Percentiles rank a stretch among this genome's conserved stretches.
Evolutionary conservation across 805 yeast genomes (phyloP).

Genomic region (Alloascoidea hylecoeti): DNA sequence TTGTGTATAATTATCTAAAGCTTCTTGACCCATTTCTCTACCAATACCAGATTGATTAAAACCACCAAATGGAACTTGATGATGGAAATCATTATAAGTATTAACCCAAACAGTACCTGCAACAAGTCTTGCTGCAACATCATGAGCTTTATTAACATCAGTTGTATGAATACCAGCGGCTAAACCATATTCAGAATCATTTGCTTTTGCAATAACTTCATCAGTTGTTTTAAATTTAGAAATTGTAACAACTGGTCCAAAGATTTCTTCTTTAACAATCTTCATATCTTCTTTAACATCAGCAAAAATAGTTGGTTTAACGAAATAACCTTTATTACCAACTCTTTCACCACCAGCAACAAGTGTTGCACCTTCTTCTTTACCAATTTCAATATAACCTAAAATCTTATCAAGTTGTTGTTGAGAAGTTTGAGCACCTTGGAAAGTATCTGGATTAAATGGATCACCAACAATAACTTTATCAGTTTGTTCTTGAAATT

Average conservation of each 20-base stretch:
- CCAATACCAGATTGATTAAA: constrained; percentile 70
- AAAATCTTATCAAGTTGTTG: constrained; percentile 65
- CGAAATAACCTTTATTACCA: constrained; percentile 41
- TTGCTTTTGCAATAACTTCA: constrained; percentile 57
- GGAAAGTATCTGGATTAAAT: constrained; percentile 56
- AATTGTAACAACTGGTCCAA: constrained; percentile 73
- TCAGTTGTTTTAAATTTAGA: constrained; percentile 51
- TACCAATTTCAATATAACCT: constrained; percentile 62
- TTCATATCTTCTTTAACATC: constrained; percentile 53
- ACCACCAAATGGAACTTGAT: constrained; percentile 69
- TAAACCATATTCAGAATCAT: constrained; percentile 61
- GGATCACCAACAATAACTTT: constrained; percentile 53
- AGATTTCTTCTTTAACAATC: constrained; percentile 68
- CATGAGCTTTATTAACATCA: constrained; percentile 52
- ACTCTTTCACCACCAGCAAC: constrained; percentile 58
- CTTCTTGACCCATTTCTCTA: constrained; percentile 67
- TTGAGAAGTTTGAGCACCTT: constrained; percentile 84
- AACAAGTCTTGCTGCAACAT: constrained; percentile 41
- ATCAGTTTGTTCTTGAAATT: constrained; percentile 38
- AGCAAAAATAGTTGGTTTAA: constrained; percentile 65
- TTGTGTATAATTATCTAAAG: constrained; percentile 57
- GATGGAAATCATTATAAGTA: constrained; percentile 50
- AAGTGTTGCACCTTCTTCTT: constrained; percentile 69
- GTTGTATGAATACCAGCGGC: constrained; percentile 72
- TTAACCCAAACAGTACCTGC: constrained; percentile 64